Evolutionary conservation across 2,329 filamentous ascomycete species (phyloP), one percentile per base, ranked within the genome.

Genomic region (Botryotinia globosa): DNA sequence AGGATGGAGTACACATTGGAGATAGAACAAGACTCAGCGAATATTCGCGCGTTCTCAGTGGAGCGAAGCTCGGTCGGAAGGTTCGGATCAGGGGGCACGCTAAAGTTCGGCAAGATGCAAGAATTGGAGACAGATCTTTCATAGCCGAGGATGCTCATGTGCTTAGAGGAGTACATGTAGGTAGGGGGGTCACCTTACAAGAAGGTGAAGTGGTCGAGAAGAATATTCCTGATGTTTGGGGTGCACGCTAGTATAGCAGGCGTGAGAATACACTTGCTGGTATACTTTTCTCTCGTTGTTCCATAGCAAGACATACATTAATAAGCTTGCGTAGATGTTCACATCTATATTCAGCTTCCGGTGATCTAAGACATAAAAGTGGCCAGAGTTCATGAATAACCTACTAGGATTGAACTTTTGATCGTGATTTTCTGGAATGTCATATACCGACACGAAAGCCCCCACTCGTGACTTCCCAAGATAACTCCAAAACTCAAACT

Each of bases 21-120:
- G 20, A 62, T 39, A 1, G 34, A 25, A n/a, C 58, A 22, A 4
- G 25, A 6, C 1, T 62, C 12, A 0, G 56, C 16, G 3, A 3
- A 12, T 1, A 1, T 37, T 34, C 56, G 56, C 10, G 20, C 4
- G 9, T 37, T 62, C 5, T 14, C 12, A 4, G 7, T n/a, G 22
- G 3, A 3, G 58, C 25, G 22, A 42, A 9, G 58, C 2, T 62
- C 22, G 22, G 34, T 42, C 5, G 2, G 9, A 4, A 2, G 0
- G 34, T 16, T 34, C 0, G 4, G 32, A 25, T 62, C 3, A 25
- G 2, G 10, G 22, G 16, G 3, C 0, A 1, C 4, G 58, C 2
- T 25, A 8, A 8, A 25, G 22, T 62, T 37, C 1, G 9, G 18
- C 18, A 59, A 20, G 1, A n/a, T n/a, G 22, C 32, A 39, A 16